Evolutionary conservation across 208 protist genomes (phyloP).

Genomic region (Trypanosoma congolense): DNA sequence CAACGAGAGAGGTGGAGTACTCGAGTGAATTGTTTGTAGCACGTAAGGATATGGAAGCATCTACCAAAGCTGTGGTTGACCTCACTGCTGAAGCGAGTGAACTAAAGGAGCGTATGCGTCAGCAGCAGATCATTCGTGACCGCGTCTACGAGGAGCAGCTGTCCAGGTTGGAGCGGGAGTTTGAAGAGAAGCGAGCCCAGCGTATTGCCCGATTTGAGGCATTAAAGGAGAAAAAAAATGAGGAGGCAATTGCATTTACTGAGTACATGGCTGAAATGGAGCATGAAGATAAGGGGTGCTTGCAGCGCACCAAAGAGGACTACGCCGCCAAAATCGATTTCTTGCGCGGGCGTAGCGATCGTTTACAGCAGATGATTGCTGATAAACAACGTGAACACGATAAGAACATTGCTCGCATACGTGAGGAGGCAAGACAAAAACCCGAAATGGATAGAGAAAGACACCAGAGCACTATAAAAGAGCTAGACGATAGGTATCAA

Average conservation of each 20-base stretch:
- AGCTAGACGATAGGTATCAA: conserved; percentile 63
- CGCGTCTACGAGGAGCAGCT: conserved; percentile 92
- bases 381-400: conserved; percentile 63
- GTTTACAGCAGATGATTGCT: conserved; percentile 70
- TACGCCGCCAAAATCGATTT: conserved; percentile 91
- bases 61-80: conserved; percentile 50
- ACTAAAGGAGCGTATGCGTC: conserved; percentile 90
- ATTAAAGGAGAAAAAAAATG: conserved; percentile 83
- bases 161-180: conserved; percentile 84
- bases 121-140: conserved; percentile 93
- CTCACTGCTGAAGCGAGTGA: conserved; percentile 86
- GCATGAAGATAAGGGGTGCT: conserved; percentile 48
- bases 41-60: conserved; percentile 88
- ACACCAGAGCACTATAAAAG: conserved; percentile 37
- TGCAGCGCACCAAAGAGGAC: conserved; percentile 76
- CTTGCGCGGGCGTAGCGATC: conserved; percentile 66
- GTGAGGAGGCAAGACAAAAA: conserved; percentile 33
- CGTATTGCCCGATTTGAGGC: conserved; percentile 64
- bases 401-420: conserved; percentile 41
- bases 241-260: conserved; percentile 93
- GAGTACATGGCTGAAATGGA: conserved; percentile 90
- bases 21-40: conserved; percentile 94
- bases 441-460: conserved; percentile 40
- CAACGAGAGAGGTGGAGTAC: conserved; percentile 77
- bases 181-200: conserved; percentile 58